Evolutionary conservation across 2,329 filamentous ascomycete genomes (phyloP).

Genomic region (Scopulariopsis brevicaulis): DNA sequence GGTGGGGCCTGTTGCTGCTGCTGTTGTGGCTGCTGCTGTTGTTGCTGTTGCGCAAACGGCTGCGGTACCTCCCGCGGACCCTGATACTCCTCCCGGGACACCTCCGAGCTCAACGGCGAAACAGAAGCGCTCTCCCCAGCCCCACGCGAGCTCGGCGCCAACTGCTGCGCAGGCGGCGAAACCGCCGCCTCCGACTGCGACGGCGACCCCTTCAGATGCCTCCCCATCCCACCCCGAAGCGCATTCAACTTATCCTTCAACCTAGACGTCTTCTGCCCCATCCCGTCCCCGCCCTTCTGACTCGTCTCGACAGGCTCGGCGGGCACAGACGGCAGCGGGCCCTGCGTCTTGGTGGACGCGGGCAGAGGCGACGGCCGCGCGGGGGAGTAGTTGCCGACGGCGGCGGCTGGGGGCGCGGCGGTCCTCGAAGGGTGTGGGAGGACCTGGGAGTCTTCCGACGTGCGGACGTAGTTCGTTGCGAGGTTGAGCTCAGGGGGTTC

Average conservation of each 20-base stretch:
- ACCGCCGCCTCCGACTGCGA: background rate
- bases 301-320: background rate
- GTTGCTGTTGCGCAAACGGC: background rate
- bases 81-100: background rate
- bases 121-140: background rate
- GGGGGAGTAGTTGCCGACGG: slow-evolving; percentile 1
- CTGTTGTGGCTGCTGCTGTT: background rate
- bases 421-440: slow-evolving; percentile 1
- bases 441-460: slow-evolving; percentile 11
- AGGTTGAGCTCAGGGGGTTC: slow-evolving; percentile 29
- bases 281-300: slow-evolving; percentile 1
- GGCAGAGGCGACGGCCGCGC: background rate
- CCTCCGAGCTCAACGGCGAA: background rate
- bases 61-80: background rate
- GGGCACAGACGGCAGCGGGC: background rate
- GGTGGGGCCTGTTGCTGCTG: slow-evolving; percentile 7
- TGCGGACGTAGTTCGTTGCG: slow-evolving; percentile 26
- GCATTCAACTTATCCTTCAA: slow-evolving; percentile 5
- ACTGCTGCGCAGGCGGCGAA: background rate
- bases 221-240: background rate
- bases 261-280: slow-evolving; percentile 9
- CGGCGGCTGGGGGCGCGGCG: background rate
- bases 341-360: background rate
- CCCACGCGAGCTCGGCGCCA: background rate
- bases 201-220: background rate